Conservation (phyloP, 2,329 filamentous ascomycete species). For the Botryotinia calthae region DNA sequence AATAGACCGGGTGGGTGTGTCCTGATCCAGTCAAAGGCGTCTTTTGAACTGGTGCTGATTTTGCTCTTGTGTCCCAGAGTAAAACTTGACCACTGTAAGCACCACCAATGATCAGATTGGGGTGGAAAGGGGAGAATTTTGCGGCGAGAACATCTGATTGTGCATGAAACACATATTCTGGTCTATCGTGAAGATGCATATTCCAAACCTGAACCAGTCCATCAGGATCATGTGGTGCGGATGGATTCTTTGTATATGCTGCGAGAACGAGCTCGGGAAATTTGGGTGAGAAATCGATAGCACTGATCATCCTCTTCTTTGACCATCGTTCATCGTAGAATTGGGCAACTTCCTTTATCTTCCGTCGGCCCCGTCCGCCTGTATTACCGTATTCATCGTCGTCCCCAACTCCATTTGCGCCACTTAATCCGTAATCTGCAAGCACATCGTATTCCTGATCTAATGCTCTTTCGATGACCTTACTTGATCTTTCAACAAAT, state of each 20-base stretch:
- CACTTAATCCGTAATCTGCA: constrained; percentile 86
- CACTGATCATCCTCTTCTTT: constrained; percentile 95
- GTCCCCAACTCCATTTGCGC: constrained; percentile 67
- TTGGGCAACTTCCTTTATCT: constrained; percentile 83
- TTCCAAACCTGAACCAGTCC: constrained; percentile 98
- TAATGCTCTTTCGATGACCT: constrained; percentile 92
- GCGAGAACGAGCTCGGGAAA: constrained; percentile 90
- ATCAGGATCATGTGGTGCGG: constrained; percentile 88
- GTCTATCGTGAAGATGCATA: constrained; percentile 85
- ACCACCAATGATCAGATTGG: constrained; percentile 91
- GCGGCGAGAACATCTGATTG: constrained; percentile 94
- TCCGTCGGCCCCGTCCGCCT: constrained; percentile 67
- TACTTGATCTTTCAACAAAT: constrained; percentile 92
- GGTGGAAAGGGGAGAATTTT: constrained; percentile 98
- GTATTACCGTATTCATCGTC: constrained; percentile 73
- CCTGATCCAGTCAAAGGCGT: constrained; percentile 92
- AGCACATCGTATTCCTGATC: constrained; percentile 96
- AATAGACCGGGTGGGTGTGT: constrained; percentile 95
- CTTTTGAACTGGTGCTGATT: constrained; percentile 87
- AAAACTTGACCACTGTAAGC: constrained; percentile 96
- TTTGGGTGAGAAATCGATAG: constrained; percentile 92
- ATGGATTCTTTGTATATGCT: constrained; percentile 95
- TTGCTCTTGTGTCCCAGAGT: constrained; percentile 92
- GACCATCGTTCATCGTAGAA: constrained; percentile 96
- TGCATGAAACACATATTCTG: constrained; percentile 95